Evolutionary conservation across 768 basidiomycete species (phyloP).

Genomic region (Tricholoma hemisulphureum): DNA sequence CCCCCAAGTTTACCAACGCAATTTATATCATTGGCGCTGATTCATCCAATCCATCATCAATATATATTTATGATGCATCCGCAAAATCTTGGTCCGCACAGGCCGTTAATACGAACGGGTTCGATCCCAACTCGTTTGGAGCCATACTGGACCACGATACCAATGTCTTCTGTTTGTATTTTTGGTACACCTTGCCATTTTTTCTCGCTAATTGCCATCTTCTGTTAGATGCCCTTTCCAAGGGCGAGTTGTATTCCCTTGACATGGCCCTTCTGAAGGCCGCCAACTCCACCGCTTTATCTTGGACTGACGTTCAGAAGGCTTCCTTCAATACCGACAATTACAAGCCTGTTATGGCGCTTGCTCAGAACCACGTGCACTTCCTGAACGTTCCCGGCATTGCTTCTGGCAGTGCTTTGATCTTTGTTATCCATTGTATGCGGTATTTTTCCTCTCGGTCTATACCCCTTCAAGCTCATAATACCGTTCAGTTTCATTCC

Average conservation of each 20-base stretch:
- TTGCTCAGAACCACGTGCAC: conserved; percentile 85
- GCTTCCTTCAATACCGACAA: conserved; percentile 50
- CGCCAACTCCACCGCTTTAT: conserved; percentile 54
- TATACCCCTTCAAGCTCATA: background rate
- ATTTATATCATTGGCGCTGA: conserved; percentile 85
- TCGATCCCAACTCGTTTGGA: conserved; percentile 62
- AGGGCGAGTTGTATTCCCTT: conserved; percentile 62
- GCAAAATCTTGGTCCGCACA: conserved; percentile 81
- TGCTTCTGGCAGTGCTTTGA: conserved; percentile 65
- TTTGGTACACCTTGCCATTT: background rate
- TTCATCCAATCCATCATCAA: conserved; percentile 56
- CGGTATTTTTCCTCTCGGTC: conserved; percentile 6
- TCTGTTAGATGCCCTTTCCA: conserved; percentile 63
- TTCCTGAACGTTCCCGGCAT: conserved; percentile 73
- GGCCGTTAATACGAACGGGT: conserved; percentile 46
- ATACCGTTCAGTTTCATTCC: conserved; percentile 61
- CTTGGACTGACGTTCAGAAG: conserved; percentile 64
- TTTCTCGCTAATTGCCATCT: background rate
- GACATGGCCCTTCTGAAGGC: conserved; percentile 66
- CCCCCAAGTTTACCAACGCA: conserved; percentile 75
- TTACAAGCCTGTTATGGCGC: conserved; percentile 74
- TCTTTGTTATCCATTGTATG: conserved; percentile 89
- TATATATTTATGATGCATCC: conserved; percentile 81
- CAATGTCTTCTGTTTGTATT: conserved; percentile 73
- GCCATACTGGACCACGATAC: conserved; percentile 93